Base-by-base conservation (phyloP, 441 rosid species). In the Bruguiera hainesii region DNA sequence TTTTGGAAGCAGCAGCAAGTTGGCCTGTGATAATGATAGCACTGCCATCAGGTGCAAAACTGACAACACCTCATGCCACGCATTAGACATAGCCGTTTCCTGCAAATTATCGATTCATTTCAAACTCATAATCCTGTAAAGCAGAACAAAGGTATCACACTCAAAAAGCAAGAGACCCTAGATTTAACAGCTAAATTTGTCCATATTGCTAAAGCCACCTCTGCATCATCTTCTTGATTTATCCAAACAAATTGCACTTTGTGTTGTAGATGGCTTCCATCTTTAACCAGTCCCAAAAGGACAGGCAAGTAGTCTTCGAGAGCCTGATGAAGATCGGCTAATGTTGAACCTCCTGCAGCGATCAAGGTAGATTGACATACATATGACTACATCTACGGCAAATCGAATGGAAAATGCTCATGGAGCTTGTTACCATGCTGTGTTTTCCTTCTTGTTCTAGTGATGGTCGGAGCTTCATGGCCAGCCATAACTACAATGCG, bases 11-110 rank as follows among this genome's bases (percentile, higher is more conserved):
- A 96, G 97, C 52, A 89, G 82, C 73, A 89, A 81, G 80, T 90
- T 96, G 83, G 97, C 96, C 76, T 89, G 96, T 63, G 94, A 89
- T 76, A 96, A 67, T 53, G 78, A 84, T 69, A 90, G 81, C 88
- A 87, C 89, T 25, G 99, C 98, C 98, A 93, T 90, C 84, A 96
- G 81, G 83, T 96, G 99, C 85, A 96, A 82, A 72, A 96, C 93
- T 37, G 99, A 96, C 79, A 96, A 80, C 50, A 90, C 79, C 83
- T 93, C 99, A 69, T 89, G 93, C 98, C 99, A 96, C 52, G 89
- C 90, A 77, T 84, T 85, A 64, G 85, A 82, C 80, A 93, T 81
- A 28, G 88, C 74, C 49, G 99, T 89, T 83, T 96, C 98, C 99
- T 96, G 97, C 75, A 78, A 79, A 64, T 57, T 60, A 55, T 37